A percentile compares a stretch with the other conserved stretches of the same genome.
phyloP scores from a whole-genome alignment of 2,329 filamentous ascomycete species.

The Cryphonectria naterciae region DNA sequence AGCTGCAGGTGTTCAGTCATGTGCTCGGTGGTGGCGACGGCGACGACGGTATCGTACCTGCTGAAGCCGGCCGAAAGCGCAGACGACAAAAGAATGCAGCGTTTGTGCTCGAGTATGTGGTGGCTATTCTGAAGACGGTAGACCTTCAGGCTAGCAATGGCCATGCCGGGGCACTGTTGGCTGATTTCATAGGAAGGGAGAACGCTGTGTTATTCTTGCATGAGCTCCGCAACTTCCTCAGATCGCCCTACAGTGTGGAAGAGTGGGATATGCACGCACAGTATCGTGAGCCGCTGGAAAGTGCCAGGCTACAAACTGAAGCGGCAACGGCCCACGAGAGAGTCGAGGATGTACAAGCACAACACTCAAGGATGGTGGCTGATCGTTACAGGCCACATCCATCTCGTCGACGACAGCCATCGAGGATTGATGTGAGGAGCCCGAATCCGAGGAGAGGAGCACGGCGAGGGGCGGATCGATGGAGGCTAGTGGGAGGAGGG shows the following conservation, averaged over 20 bases:
- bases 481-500: background rate
- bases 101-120: conserved; percentile 83
- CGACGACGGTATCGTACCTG: conserved; percentile 32
- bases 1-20: conserved; percentile 82
- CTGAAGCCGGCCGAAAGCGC: conserved; percentile 17
- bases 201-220: conserved; percentile 80
- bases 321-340: background rate
- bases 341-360: background rate
- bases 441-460: background rate
- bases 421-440: background rate
- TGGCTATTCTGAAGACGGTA: conserved; percentile 81
- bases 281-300: conserved; percentile 50
- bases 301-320: background rate
- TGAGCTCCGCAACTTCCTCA: conserved; percentile 80
- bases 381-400: conserved; percentile 21
- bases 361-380: conserved; percentile 16
- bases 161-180: conserved; percentile 77
- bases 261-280: conserved; percentile 84
- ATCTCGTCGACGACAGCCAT: background rate
- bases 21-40: conserved; percentile 45
- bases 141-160: conserved; percentile 80
- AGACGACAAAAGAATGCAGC: conserved; percentile 68
- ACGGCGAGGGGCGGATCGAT: background rate
- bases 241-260: conserved; percentile 73
- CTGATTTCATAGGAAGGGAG: conserved; percentile 76